Base-by-base conservation (phyloP, 306 rosid genomes). In the Acacia confusa region DNA sequence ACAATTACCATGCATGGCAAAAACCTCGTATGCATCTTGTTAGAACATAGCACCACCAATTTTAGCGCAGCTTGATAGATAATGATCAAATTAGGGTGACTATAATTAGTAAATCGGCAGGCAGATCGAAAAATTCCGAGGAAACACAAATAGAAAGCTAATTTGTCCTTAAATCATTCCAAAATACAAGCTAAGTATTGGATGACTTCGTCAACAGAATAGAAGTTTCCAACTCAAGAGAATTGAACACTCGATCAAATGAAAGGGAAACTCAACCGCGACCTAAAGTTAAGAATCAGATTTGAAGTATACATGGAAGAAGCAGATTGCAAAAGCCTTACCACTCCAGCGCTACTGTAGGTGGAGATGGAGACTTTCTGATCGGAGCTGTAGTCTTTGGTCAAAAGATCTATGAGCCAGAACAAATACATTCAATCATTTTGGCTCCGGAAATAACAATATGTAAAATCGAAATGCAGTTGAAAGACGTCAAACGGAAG, bases 331-430 rank as follows among this genome's bases (percentile, higher is more conserved):
- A 12, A 34, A 81, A 48, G 47, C 65, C 87, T 7, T 85, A 89
- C 96, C 86, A 88, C 96, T 70, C 96, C 96, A 11, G 90, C 87
- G 58, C 77, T 82, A 74, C 88, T 89, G 78, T 80, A 85, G 73
- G 93, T 85, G 36, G 89, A 89, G 75, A 89, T 72, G 17, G 86
- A 64, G 82, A 91, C 88, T 73, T 91, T 91, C 86, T 91, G 90
- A 85, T 91, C 92, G 63, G 88, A 71, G 77, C 52, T 85, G 75
- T 88, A 89, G 80, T 91, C 95, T 84, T 72, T 91, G 17, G 91
- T 91, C 34, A 89, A 70, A 82, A 91, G 86, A 88, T 89, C 96
- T 91, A 74, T 16, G 72, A 68, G 81, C 77, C 67, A 79, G 30
- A 73, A 71, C 82, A 36, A 78, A 30, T 38, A 27, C 61, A 78